Percentiles rank a stretch among this genome's conserved stretches.
Conservation (phyloP, 106 monocot species). For the Allium sativum region DNA sequence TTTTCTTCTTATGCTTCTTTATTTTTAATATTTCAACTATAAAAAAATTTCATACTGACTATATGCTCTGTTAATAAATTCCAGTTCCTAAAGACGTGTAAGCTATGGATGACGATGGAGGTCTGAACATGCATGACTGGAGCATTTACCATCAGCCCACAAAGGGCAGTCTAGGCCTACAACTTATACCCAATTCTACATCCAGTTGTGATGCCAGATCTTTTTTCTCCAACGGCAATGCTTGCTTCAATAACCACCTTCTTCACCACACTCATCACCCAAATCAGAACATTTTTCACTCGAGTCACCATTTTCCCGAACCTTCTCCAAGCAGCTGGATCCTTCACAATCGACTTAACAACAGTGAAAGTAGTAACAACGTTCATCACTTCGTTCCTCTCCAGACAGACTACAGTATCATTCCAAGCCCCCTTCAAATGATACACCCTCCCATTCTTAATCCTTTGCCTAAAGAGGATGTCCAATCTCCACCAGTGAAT, state of each 20-base stretch:
- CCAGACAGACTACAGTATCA: slow-evolving; percentile 5
- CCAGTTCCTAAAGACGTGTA: no score
- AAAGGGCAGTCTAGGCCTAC: slow-evolving; percentile 43
- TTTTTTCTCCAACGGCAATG: slow-evolving; percentile 18
- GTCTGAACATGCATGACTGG: slow-evolving; percentile 41
- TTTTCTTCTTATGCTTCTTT: no score
- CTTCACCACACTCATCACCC: not conserved
- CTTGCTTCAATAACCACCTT: no score
- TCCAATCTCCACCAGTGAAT: not conserved
- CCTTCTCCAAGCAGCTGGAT: not conserved
- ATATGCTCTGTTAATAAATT: no score
- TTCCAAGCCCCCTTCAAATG: slow-evolving; percentile 28
- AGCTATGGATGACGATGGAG: slow-evolving; percentile 58
- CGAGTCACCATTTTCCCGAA: slow-evolving; percentile 15
- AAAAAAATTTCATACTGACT: no score
- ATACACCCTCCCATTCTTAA: slow-evolving; percentile 20
- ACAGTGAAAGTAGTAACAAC: slow-evolving; percentile 5
- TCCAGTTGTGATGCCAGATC: slow-evolving; percentile 41
- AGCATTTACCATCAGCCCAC: slow-evolving; percentile 24
- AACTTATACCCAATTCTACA: slow-evolving; percentile 47
- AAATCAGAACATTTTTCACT: slow-evolving; percentile 12
- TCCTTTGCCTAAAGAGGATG: slow-evolving; percentile 11
- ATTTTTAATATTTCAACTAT: no score
- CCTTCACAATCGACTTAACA: slow-evolving; percentile 8
- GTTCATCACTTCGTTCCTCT: not conserved